Percentiles rank a stretch among this genome's conserved stretches.
Evolutionary conservation across 2,329 filamentous ascomycete species (phyloP).

Genomic region (Periconia sp.): DNA sequence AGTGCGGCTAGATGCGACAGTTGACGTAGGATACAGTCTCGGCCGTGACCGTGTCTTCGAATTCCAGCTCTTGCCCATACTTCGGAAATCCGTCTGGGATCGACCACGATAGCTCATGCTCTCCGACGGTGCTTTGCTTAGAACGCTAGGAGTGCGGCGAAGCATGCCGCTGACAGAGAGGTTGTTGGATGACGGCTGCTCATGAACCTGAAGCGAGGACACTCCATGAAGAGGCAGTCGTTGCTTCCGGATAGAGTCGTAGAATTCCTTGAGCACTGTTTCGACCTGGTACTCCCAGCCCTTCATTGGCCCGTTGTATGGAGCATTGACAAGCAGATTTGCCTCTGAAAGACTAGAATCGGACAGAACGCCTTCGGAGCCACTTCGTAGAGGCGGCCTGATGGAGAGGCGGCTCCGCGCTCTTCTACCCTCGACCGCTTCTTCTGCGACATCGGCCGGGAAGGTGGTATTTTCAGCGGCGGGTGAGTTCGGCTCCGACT

Average conservation of each 20-base stretch:
- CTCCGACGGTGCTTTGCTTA: conserved; percentile 93
- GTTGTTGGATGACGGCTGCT: conserved; percentile 60
- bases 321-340: conserved; percentile 77
- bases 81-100: conserved; percentile 65
- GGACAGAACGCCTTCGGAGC: conserved; percentile 41
- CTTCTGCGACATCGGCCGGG: conserved; percentile 33
- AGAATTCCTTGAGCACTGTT: conserved; percentile 89
- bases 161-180: conserved; percentile 76
- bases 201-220: conserved; percentile 53
- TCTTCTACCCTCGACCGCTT: conserved; percentile 43
- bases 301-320: conserved; percentile 75
- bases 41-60: conserved; percentile 86
- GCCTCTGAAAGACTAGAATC: conserved; percentile 58
- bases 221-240: conserved; percentile 85
- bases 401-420: conserved; percentile 51
- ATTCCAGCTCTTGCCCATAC: conserved; percentile 74
- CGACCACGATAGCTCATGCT: conserved; percentile 75
- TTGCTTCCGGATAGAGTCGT: conserved; percentile 84
- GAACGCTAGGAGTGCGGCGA: conserved; percentile 84
- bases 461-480: conserved; percentile 33
- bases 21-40: conserved; percentile 75
- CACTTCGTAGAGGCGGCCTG: conserved; percentile 44
- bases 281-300: conserved; percentile 92
- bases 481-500: conserved; percentile 43
- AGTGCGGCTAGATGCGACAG: conserved; percentile 87